phyloP scores from a whole-genome alignment of 148 eudicot genomes.

The Diospyros lotus region DNA sequence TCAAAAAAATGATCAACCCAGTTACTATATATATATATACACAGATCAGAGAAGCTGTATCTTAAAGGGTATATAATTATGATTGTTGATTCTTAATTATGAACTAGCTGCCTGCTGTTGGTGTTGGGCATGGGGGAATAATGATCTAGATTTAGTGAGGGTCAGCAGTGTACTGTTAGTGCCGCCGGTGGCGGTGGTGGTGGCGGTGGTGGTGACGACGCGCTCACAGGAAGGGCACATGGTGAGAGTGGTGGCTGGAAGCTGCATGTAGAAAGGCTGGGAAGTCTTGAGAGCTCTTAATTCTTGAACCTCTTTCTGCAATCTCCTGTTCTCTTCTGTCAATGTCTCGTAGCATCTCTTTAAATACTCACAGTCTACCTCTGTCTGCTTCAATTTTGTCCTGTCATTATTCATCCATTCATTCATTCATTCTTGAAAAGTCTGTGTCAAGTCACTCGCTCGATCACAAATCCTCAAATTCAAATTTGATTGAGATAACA shows the following conservation, averaged over 20 bases:
- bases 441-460: too few relatives aligned
- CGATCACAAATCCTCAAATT: too few relatives aligned
- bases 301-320: slow-evolving; percentile 84
- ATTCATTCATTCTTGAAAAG: too few relatives aligned
- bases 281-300: slow-evolving; percentile 71
- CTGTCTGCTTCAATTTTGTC: slow-evolving; percentile 95
- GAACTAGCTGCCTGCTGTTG: slow-evolving; percentile 11
- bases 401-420: slow-evolving; percentile 24
- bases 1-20: slow-evolving; percentile 1
- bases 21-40: neutral
- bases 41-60: neutral
- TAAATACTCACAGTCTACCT: slow-evolving; percentile 90
- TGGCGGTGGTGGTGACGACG: slow-evolving; percentile 44
- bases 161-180: neutral
- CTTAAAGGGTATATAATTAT: neutral
- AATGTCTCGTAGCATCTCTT: slow-evolving; percentile 79
- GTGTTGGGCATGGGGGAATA: slow-evolving; percentile 14
- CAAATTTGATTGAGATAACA: too few relatives aligned
- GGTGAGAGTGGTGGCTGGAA: slow-evolving; percentile 82
- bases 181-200: slow-evolving; percentile 17
- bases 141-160: slow-evolving; percentile 17
- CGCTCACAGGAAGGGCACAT: slow-evolving; percentile 96
- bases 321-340: slow-evolving; percentile 82
- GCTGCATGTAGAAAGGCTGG: slow-evolving; percentile 69
- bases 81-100: neutral